Conservation (phyloP, 2,329 filamentous ascomycete genomes). For the Cladophialophora exuberans region DNA sequence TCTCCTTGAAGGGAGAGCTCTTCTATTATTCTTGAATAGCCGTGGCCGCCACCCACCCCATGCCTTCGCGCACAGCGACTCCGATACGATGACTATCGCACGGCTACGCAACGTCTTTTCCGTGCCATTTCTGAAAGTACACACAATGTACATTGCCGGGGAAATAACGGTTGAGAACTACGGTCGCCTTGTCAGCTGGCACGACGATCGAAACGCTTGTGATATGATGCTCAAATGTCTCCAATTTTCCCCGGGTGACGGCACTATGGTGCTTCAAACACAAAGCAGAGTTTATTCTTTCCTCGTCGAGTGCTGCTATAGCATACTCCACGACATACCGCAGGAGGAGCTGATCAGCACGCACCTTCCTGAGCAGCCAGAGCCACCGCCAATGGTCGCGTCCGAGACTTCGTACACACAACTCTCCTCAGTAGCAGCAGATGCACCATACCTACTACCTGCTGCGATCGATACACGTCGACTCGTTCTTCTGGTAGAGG, state of each 20-base stretch:
- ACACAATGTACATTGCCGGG: constrained; percentile 42
- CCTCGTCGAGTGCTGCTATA: constrained; percentile 51
- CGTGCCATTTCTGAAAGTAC: constrained; percentile 35
- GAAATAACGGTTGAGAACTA: constrained; percentile 39
- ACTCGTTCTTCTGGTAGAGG: constrained; percentile 50
- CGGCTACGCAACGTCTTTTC: constrained; percentile 27
- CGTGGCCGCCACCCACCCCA: constrained; percentile 53
- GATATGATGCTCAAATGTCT: constrained; percentile 43
- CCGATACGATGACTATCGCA: constrained; percentile 40
- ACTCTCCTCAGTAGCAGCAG: constrained; percentile 47
- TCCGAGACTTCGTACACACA: constrained; percentile 41
- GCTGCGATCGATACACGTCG: constrained; percentile 50
- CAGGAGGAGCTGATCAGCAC: constrained; percentile 35
- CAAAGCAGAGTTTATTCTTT: constrained; percentile 55
- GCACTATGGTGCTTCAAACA: constrained; percentile 54
- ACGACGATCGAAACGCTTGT: constrained; percentile 32
- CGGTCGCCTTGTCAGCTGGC: constrained; percentile 38
- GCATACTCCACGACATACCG: constrained; percentile 57
- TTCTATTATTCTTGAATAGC: constrained; percentile 58
- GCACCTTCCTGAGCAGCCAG: constrained; percentile 41
- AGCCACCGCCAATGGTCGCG: constrained; percentile 40
- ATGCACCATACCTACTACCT: constrained; percentile 59
- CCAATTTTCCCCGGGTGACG: constrained; percentile 50
- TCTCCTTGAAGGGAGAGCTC: constrained; percentile 45
- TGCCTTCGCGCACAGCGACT: constrained; percentile 54